These are phyloP conservation scores for Chenopodium album DNA, from an alignment of 148 eudicot species.

Conservation along the genomic window DNA sequence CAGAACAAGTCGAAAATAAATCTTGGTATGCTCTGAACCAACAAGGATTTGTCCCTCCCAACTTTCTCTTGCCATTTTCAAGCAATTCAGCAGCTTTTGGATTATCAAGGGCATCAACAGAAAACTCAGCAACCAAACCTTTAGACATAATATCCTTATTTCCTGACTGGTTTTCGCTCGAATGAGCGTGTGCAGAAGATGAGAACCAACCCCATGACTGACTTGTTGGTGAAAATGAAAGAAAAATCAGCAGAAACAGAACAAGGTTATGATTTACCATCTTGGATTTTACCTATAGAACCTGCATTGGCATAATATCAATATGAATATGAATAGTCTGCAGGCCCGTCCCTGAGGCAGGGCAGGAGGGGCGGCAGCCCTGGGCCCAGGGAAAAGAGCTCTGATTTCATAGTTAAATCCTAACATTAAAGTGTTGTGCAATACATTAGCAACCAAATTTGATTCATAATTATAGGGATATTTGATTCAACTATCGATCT, in stretches of 20 bases:
- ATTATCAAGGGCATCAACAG: constrained; percentile 42
- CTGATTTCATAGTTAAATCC: no score
- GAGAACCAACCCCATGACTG: constrained; percentile 42
- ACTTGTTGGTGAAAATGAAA: constrained; percentile 23
- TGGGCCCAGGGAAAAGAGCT: no score
- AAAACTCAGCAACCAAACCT: constrained; percentile 42
- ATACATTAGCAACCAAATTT: no score
- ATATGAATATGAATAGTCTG: not conserved
- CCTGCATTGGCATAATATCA: constrained; percentile 1
- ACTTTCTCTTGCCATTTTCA: constrained; percentile 44
- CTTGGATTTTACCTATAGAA: not conserved
- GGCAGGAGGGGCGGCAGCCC: no score
- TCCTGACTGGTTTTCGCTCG: constrained; percentile 7
- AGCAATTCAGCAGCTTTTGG: constrained; percentile 43
- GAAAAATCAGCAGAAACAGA: constrained; percentile 21
- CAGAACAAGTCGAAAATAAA: constrained; percentile 59
- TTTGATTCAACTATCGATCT: no score
- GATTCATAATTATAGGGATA: no score
- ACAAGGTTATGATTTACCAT: constrained; percentile 7
- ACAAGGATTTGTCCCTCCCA: constrained; percentile 46
- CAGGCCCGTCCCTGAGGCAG: no score
- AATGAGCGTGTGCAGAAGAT: constrained; percentile 19
- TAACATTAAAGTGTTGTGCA: no score
- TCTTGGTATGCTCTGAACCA: constrained; percentile 59
- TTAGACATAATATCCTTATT: constrained; percentile 2